Evolutionary conservation across 441 rosid species (phyloP).

Genomic region (Adansonia rubrostipa): DNA sequence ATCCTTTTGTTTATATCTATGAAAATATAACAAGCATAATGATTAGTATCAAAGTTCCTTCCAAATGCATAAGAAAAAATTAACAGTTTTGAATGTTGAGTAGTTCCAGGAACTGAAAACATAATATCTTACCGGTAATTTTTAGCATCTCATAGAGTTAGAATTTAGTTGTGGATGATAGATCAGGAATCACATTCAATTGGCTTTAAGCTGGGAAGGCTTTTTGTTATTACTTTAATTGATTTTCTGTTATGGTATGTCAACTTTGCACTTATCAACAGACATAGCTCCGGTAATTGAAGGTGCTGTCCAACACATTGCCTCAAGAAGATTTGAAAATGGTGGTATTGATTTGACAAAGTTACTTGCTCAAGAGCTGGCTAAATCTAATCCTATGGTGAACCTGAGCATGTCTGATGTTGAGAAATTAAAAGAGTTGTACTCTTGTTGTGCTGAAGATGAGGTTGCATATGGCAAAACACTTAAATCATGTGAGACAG

Average conservation of each 20-base stretch:
- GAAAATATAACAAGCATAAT: too few relatives aligned
- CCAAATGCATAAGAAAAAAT: too few relatives aligned
- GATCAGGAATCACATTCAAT: not conserved
- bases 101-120: too few relatives aligned
- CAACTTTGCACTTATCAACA: slow-evolving; percentile 39
- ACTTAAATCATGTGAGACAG: slow-evolving; percentile 49
- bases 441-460: slow-evolving; percentile 79
- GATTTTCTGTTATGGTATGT: slow-evolving; percentile 16
- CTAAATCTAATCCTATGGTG: slow-evolving; percentile 71
- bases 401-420: slow-evolving; percentile 67
- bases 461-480: slow-evolving; percentile 72
- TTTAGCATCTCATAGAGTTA: not conserved
- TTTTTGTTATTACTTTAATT: slow-evolving; percentile 1
- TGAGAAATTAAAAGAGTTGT: slow-evolving; percentile 80
- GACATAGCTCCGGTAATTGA: slow-evolving; percentile 98
- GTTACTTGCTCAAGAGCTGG: slow-evolving; percentile 77
- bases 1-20: too few relatives aligned
- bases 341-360: slow-evolving; percentile 87
- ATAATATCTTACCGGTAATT: too few relatives aligned
- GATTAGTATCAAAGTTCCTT: too few relatives aligned
- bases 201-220: slow-evolving; percentile 7
- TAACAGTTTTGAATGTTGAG: too few relatives aligned
- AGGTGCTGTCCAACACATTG: slow-evolving; percentile 99
- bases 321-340: slow-evolving; percentile 89
- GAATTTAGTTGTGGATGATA: slow-evolving; percentile 11